A percentile compares a stretch with the other conserved stretches of the same genome.
Conservation (phyloP, 331 rosid genomes). For the Quercus lobata region DNA sequence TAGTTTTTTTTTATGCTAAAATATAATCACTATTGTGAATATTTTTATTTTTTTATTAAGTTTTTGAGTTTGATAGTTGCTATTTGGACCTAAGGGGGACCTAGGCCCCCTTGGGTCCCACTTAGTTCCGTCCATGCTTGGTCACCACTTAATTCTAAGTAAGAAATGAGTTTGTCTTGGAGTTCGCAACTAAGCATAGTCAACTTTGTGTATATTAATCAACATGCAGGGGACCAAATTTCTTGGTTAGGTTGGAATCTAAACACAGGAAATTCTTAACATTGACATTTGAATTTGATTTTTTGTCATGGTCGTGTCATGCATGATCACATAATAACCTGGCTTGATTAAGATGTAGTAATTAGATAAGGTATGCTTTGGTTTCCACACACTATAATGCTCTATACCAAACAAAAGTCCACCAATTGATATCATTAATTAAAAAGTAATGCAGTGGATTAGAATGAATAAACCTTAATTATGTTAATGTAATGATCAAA, state of each 20-base stretch:
- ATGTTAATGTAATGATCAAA: background rate
- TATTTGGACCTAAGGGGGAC: too few species aligned
- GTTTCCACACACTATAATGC: constrained; percentile 11
- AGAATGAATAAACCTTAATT: background rate
- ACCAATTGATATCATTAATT: constrained; percentile 33
- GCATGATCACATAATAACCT: constrained; percentile 34
- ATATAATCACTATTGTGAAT: rapidly evolving
- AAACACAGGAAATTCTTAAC: constrained; percentile 7
- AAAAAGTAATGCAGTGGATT: background rate
- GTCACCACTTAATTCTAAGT: background rate
- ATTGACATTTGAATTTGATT: constrained; percentile 22
- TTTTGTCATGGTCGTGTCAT: constrained; percentile 15
- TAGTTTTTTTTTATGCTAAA: too few species aligned
- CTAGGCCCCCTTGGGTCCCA: too few species aligned
- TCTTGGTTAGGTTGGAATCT: constrained; percentile 25
- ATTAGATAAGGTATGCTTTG: constrained; percentile 20
- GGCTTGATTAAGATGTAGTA: constrained; percentile 31
- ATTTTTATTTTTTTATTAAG: too few species aligned
- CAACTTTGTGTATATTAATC: background rate
- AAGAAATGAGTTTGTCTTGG: constrained; percentile 1
- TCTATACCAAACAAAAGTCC: constrained; percentile 31
- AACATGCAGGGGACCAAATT: constrained; percentile 29
- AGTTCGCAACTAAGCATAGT: constrained; percentile 7
- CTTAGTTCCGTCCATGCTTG: background rate
- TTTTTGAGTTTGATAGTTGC: rapidly evolving